Evolutionary conservation across 441 rosid genomes (phyloP), one percentile per base, ranked within the genome.

Genomic region (Melastoma candidum): DNA sequence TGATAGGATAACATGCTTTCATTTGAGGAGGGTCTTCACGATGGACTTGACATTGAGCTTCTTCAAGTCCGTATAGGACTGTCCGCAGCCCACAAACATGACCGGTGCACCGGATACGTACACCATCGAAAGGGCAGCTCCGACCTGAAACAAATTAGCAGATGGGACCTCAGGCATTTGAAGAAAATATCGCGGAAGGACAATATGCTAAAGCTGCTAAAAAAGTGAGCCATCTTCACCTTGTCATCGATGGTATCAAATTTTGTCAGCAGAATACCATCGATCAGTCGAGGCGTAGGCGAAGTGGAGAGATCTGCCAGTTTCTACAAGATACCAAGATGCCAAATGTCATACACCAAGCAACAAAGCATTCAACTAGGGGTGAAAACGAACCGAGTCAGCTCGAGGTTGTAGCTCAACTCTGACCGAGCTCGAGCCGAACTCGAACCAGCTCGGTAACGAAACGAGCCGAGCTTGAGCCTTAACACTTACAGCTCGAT

Each of bases 81-180:
- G 97, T 12, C 98, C 98, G 13, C 98, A 92, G 26, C 98, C 98
- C 14, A 92, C 92, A 13, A 92, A 93, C 98, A 88, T 93, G 43
- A 93, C 95, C 0, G 98, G 98, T 9, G 95, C 75, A 29, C 98
- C 98, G 0, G 97, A 93, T 44, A 81, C 79, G 73, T 93, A 93
- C 48, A 93, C 98, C 98, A 93, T 86, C 0, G 97, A 88, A 44
- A 93, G 74, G 0, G 98, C 95, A 26, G 98, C 98, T 58, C 98
- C 98, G 56, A 88, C 98, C 97, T 92, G 53, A 67, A 45, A 74
- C 25, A 48, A 43, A 13, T 45, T 12, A 10, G 3, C 36, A 36
- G 46, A 52, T 11, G 5, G 43, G 22, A 26, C 12, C 14, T 0
- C 1, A 0, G 0, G 9, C 1, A 12, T 0, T 0, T 1, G 13